A percentile compares a stretch with the other conserved stretches of the same genome.
Evolutionary conservation across 352 stramenopile genomes (phyloP).

Genomic region (Globisporangium alternatum): DNA sequence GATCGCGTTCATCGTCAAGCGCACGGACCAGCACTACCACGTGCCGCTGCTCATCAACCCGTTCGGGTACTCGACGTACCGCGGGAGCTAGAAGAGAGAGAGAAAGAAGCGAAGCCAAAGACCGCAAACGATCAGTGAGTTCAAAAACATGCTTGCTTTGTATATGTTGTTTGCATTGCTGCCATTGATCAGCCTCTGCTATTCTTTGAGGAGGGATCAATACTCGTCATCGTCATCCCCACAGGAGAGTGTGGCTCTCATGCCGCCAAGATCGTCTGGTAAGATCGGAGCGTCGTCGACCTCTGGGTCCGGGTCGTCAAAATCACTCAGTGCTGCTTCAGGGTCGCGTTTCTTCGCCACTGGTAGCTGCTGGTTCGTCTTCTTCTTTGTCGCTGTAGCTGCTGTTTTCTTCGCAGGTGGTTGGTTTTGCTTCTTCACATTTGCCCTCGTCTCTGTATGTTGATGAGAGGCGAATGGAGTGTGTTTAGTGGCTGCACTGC

Average conservation of each 20-base stretch:
- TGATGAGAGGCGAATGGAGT: neutral
- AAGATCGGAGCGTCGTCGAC: slow-evolving; percentile 47
- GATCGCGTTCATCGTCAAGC: slow-evolving; percentile 76
- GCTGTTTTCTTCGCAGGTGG: neutral
- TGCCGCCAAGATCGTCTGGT: slow-evolving; percentile 37
- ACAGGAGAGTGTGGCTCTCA: slow-evolving; percentile 5
- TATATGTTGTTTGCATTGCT: neutral
- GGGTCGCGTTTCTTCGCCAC: neutral
- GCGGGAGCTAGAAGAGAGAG: slow-evolving; percentile 55
- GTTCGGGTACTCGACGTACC: slow-evolving; percentile 89
- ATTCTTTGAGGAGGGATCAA: neutral
- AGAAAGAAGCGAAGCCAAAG: neutral
- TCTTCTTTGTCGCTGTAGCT: neutral
- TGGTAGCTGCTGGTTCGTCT: neutral
- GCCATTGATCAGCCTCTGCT: neutral
- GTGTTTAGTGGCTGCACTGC: neutral
- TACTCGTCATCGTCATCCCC: slow-evolving; percentile 11
- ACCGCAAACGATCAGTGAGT: neutral
- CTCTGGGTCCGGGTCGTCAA: slow-evolving; percentile 63
- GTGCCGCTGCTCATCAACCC: slow-evolving; percentile 88
- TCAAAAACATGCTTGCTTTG: neutral
- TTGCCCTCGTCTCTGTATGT: neutral
- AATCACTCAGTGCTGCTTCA: slow-evolving; percentile 33
- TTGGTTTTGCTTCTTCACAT: neutral
- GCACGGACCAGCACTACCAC: slow-evolving; percentile 82